These are phyloP conservation scores for Discostella stelligeroides DNA, from an alignment of 108 stramenopile species.

Conservation along the genomic window DNA sequence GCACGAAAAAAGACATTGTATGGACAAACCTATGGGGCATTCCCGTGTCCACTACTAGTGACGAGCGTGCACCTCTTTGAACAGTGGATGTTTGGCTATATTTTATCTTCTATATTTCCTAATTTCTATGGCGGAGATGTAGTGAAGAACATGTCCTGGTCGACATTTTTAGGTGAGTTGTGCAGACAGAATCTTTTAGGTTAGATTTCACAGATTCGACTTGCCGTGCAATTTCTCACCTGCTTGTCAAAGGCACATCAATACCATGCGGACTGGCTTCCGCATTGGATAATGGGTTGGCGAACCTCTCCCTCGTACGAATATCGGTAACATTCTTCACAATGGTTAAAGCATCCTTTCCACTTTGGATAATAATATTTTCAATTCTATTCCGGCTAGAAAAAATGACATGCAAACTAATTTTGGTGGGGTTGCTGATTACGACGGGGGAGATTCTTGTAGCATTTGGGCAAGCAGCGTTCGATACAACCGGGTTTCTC, in stretches of 20 bases:
- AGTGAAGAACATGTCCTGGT: conserved; percentile 74
- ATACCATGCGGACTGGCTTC: conserved; percentile 87
- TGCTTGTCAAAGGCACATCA: conserved; percentile 39
- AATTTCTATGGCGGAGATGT: conserved; percentile 61
- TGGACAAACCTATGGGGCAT: conserved; percentile 66
- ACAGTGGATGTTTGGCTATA: conserved; percentile 79
- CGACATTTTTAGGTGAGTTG: conserved; percentile 50
- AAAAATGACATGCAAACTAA: conserved; percentile 70
- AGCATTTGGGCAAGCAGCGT: conserved; percentile 65
- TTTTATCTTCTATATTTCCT: conserved; percentile 59
- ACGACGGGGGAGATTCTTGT: conserved; percentile 78
- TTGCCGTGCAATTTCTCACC: no score
- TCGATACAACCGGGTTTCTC: conserved; percentile 67
- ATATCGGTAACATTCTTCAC: conserved; percentile 89
- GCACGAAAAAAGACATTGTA: conserved; percentile 62
- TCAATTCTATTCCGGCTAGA: conserved; percentile 86
- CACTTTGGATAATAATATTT: conserved; percentile 81
- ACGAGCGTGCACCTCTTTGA: conserved; percentile 82
- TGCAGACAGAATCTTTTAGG: no score
- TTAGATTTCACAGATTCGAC: no score
- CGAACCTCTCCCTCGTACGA: conserved; percentile 76
- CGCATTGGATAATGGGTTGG: conserved; percentile 78
- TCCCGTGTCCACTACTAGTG: conserved; percentile 83
- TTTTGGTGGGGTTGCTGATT: conserved; percentile 71
- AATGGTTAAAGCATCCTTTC: conserved; percentile 86